phyloP scores from a whole-genome alignment of 257 asterid species.

The Plantago major region DNA sequence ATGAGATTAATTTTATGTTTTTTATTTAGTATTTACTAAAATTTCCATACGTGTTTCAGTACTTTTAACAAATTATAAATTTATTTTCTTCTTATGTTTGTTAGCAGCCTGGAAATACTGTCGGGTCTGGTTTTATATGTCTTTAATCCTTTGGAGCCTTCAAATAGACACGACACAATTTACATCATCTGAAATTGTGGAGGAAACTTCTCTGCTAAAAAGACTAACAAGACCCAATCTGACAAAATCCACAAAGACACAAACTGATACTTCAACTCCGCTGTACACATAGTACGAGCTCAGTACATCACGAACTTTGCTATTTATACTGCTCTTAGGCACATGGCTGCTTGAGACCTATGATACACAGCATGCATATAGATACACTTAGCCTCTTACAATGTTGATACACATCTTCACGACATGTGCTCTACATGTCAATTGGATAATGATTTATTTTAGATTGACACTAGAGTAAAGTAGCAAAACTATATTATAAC shows the following conservation, averaged over 20 bases:
- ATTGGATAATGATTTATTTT: too few relatives aligned
- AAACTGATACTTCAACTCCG: not conserved
- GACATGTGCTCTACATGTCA: too few relatives aligned
- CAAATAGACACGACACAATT: not conserved
- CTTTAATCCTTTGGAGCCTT: not conserved
- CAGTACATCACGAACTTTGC: not conserved
- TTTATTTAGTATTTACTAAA: not conserved
- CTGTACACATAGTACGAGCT: not conserved
- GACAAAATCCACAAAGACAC: not conserved
- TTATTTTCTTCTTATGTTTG: not conserved
- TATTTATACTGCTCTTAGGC: too few relatives aligned
- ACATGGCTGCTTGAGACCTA: too few relatives aligned
- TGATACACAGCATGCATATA: too few relatives aligned
- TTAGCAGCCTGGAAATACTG: not conserved
- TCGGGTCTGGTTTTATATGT: not conserved
- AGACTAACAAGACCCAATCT: not conserved
- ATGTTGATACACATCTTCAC: too few relatives aligned
- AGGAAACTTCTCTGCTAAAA: not conserved
- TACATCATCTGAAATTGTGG: not conserved
- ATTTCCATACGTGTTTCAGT: not conserved
- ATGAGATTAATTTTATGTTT: too few relatives aligned
- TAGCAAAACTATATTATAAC: too few relatives aligned
- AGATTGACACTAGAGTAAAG: too few relatives aligned
- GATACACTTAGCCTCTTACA: too few relatives aligned
- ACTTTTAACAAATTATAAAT: not conserved